Evolutionary conservation across 805 yeast species (phyloP).

Genomic region (Ogataea corticis): DNA sequence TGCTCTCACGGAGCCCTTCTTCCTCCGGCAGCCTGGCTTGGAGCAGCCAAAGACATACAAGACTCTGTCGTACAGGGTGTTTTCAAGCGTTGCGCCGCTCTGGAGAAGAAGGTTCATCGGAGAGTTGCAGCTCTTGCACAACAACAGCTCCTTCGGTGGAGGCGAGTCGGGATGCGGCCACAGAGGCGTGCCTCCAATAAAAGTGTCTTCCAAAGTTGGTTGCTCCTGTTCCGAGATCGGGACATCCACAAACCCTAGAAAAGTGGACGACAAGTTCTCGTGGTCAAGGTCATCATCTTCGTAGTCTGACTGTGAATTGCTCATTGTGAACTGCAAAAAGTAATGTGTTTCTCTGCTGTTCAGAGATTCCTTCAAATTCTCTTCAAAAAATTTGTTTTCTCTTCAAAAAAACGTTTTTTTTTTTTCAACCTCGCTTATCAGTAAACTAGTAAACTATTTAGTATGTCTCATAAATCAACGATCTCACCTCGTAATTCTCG

Average conservation of each 20-base stretch:
- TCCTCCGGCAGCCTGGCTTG: conserved; percentile 62
- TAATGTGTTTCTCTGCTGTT: too few relatives aligned
- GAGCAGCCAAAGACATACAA: conserved; percentile 79
- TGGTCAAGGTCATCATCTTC: conserved; percentile 19
- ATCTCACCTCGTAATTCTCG: conserved; percentile 69
- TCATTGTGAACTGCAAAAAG: not conserved
- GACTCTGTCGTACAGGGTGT: conserved; percentile 72
- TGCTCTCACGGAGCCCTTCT: conserved; percentile 70
- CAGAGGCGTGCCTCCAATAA: conserved; percentile 76
- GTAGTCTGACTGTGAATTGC: conserved; percentile 1
- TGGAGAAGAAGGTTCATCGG: conserved; percentile 72
- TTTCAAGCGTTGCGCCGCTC: conserved; percentile 76
- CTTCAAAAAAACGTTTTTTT: not conserved
- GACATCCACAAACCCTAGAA: conserved; percentile 66
- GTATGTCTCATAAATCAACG: conserved; percentile 63
- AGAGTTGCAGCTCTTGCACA: conserved; percentile 66
- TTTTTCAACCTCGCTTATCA: not conserved
- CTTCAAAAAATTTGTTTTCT: not conserved
- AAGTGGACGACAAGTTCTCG: conserved; percentile 37
- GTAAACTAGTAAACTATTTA: conserved; percentile 24
- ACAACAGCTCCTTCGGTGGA: conserved; percentile 53
- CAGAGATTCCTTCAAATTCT: not conserved
- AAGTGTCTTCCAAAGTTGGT: conserved; percentile 62
- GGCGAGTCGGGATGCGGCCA: conserved; percentile 65
- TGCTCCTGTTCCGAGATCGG: conserved; percentile 49